Conservation (phyloP, 148 eudicot genomes). For the Rhododendron griersonianum region DNA sequence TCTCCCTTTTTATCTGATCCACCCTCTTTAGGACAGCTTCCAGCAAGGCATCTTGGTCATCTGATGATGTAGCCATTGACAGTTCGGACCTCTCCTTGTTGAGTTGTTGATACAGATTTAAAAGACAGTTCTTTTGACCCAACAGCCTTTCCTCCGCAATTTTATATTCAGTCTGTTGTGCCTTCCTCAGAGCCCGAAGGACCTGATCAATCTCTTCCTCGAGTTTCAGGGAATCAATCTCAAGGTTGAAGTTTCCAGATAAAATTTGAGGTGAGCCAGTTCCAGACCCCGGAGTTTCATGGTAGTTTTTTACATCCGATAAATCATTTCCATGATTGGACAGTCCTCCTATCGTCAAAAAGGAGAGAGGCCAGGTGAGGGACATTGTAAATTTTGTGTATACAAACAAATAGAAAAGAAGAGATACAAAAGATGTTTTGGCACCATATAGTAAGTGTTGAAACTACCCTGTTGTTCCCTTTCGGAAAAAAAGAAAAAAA, state of each 20-base stretch:
- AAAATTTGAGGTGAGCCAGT: conserved; percentile 14
- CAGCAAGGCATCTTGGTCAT: conserved; percentile 29
- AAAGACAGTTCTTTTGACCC: conserved; percentile 53
- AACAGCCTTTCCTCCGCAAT: conserved; percentile 50
- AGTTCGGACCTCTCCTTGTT: conserved; percentile 41
- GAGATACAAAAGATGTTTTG: neutral
- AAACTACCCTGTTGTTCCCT: neutral
- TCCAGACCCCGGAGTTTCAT: conserved; percentile 10
- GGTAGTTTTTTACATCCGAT: neutral
- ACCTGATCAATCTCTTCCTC: conserved; percentile 53
- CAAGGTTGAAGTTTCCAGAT: conserved; percentile 25
- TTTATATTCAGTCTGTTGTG: conserved; percentile 58
- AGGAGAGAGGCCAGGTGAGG: neutral
- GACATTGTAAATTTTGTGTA: neutral
- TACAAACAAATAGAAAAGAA: neutral
- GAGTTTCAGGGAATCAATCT: conserved; percentile 36
- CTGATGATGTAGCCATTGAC: conserved; percentile 22
- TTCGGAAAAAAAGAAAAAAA: neutral
- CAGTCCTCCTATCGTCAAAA: conserved; percentile 11
- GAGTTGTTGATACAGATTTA: conserved; percentile 46
- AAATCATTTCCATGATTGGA: conserved; percentile 13
- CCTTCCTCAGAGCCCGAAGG: conserved; percentile 50
- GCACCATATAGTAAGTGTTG: neutral
- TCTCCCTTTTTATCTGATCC: conserved; percentile 47
- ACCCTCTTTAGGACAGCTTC: conserved; percentile 33